Base-by-base conservation (phyloP, 352 stramenopile genomes). In the Detonula confervacea region DNA sequence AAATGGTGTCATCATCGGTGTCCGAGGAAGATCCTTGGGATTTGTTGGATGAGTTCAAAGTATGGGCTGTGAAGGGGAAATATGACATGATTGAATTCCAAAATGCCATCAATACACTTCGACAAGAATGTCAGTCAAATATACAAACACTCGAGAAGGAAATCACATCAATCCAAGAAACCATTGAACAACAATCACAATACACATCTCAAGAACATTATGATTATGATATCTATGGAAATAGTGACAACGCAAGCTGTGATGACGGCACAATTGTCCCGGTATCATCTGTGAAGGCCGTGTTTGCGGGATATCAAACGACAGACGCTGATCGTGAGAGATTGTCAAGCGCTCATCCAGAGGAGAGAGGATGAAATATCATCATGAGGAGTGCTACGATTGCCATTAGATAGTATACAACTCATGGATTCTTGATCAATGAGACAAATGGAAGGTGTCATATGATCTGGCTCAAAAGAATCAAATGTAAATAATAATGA, bases 251-350 rank as follows among this genome's bases (percentile, higher is more conserved):
- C 3, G 16, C 33, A 11, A 42, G 11, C 33, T 42, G 33, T 42
- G 5, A 22, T 8, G 29, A 63, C 20, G 8, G n/a, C 44, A 18
- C 42, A n/a, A 14, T 1, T 11, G 16, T 6, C 44, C 24, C 44
- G 22, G 29, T 49, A 62, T n/a, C 63, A 62, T 56, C 64, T 24
- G 22, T 67, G 11, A 76, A 76, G 12, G 66, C 66, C 14, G 39
- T 76, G 35, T 76, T 76, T 60, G 66, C 56, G 7, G 66, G 66
- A 25, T 76, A 65, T 57, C n/a, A 67, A 68, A 29, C 52, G 30
- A 66, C 66, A 37, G 57, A 59, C 30, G 0, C 66, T 51, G 66
- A 76, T 76, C 55, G 37, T 27, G 47, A 49, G 44, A 63, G 66
- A 67, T 57, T 76, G 66, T 0, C 24, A 57, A 76, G 66, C 46